A percentile compares a stretch with the other conserved stretches of the same genome.
phyloP scores from a whole-genome alignment of 2,329 filamentous ascomycete species.

The Neocucurbitaria cava region DNA sequence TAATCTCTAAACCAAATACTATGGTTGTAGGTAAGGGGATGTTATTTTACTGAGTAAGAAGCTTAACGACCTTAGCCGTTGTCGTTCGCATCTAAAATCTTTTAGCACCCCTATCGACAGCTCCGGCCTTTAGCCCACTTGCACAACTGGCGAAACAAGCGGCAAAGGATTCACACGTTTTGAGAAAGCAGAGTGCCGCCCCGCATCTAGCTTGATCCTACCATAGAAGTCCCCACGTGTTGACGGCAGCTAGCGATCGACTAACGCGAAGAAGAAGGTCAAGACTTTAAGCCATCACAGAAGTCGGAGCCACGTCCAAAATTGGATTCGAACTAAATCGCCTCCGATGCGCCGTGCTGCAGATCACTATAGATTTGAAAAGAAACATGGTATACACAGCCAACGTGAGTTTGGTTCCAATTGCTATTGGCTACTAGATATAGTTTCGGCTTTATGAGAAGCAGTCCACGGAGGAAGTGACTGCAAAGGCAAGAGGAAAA shows the following conservation, averaged over 20 bases:
- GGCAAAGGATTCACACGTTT: neutral
- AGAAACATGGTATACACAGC: neutral
- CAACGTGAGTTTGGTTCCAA: constrained; percentile 15
- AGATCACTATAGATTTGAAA: constrained; percentile 8
- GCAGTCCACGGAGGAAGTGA: constrained; percentile 8
- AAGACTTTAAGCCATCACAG: constrained; percentile 13
- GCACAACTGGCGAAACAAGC: neutral
- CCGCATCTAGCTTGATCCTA: neutral
- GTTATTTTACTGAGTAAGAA: too few relatives aligned
- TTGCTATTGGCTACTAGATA: constrained; percentile 11
- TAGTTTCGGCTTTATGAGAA: neutral
- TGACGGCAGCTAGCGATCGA: neutral
- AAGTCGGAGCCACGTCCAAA: constrained; percentile 11
- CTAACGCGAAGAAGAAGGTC: constrained; percentile 36
- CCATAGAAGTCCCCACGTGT: neutral
- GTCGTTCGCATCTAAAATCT: neutral
- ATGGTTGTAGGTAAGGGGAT: too few relatives aligned
- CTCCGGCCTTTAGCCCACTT: neutral
- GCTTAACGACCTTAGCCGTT: neutral
- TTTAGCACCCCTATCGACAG: neutral
- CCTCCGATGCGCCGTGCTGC: constrained; percentile 18
- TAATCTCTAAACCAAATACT: too few relatives aligned
- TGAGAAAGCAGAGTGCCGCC: neutral
- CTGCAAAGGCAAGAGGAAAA: constrained; percentile 6
- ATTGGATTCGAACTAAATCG: constrained; percentile 12